phyloP scores from a whole-genome alignment of 2,329 filamentous ascomycete genomes.

The Sporothrix pallida region DNA sequence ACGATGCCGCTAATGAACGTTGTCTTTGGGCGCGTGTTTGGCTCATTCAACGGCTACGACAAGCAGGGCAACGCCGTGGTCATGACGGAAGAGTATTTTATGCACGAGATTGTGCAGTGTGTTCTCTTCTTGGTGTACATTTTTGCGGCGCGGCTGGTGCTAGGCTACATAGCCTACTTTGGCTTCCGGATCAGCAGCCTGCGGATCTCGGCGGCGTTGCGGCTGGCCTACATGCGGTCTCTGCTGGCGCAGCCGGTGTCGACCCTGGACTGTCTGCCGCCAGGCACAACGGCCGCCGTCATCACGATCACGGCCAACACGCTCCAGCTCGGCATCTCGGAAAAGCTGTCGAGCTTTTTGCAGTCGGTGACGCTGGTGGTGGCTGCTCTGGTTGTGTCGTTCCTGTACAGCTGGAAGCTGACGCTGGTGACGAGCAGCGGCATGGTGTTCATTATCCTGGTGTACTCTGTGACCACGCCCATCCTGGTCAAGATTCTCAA shows the following conservation, averaged over 20 bases:
- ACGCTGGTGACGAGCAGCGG: constrained; percentile 64
- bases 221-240: constrained; percentile 67
- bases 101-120: constrained; percentile 42
- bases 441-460: constrained; percentile 59
- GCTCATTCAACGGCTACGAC: constrained; percentile 45
- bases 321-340: constrained; percentile 66
- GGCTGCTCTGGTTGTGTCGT: constrained; percentile 59
- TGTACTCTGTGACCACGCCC: constrained; percentile 57
- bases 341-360: constrained; percentile 63
- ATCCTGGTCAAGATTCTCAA: constrained; percentile 60
- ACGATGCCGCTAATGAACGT: constrained; percentile 67
- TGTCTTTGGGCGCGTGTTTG: constrained; percentile 55
- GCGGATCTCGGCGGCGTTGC: constrained; percentile 63
- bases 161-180: constrained; percentile 60
- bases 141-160: constrained; percentile 67
- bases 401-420: constrained; percentile 63
- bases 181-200: constrained; percentile 65
- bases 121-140: constrained; percentile 71
- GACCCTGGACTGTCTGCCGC: constrained; percentile 67
- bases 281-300: constrained; percentile 64
- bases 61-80: constrained; percentile 37
- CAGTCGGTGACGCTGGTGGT: constrained; percentile 61
- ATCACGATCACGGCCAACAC: constrained; percentile 68
- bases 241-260: constrained; percentile 70
- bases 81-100: constrained; percentile 42